A percentile compares a stretch with the other conserved stretches of the same genome.
phyloP scores from a whole-genome alignment of 306 rosid species.

The Luffa acutangula region DNA sequence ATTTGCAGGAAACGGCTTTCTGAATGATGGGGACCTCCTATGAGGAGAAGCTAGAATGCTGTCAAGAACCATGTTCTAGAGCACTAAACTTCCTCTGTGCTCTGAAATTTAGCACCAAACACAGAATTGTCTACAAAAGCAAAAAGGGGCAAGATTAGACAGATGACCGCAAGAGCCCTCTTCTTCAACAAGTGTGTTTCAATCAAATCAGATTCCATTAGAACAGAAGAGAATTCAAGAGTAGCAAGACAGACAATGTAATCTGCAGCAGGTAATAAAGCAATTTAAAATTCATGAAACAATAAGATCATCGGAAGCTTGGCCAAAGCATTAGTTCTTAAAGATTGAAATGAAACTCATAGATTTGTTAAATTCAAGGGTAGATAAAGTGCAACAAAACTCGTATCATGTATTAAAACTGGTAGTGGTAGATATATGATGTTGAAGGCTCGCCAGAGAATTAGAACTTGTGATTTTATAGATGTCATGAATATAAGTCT shows the following conservation, averaged over 20 bases:
- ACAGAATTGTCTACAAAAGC: neutral
- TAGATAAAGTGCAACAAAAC: neutral
- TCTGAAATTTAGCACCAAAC: neutral
- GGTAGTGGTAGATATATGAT: neutral
- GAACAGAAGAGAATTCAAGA: neutral
- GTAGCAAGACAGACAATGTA: neutral
- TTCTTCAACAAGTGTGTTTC: neutral
- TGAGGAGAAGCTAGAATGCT: constrained; percentile 67
- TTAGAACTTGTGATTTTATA: neutral
- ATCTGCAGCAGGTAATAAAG: neutral
- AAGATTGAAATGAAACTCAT: neutral
- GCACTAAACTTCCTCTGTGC: neutral
- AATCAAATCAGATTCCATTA: neutral
- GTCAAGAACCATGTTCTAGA: constrained; percentile 64
- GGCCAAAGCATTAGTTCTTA: neutral
- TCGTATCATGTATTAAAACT: neutral
- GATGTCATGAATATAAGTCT: neutral
- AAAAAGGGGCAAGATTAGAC: neutral
- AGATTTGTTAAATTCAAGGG: neutral
- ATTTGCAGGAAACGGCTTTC: constrained; percentile 39
- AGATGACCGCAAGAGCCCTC: neutral
- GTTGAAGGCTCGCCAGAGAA: neutral
- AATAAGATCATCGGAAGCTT: neutral
- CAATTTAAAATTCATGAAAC: neutral
- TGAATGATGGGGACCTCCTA: constrained; percentile 46